These are phyloP conservation scores for Exophiala sp. DNA, from an alignment of 2,329 filamentous ascomycete species.

Conservation along the genomic window DNA sequence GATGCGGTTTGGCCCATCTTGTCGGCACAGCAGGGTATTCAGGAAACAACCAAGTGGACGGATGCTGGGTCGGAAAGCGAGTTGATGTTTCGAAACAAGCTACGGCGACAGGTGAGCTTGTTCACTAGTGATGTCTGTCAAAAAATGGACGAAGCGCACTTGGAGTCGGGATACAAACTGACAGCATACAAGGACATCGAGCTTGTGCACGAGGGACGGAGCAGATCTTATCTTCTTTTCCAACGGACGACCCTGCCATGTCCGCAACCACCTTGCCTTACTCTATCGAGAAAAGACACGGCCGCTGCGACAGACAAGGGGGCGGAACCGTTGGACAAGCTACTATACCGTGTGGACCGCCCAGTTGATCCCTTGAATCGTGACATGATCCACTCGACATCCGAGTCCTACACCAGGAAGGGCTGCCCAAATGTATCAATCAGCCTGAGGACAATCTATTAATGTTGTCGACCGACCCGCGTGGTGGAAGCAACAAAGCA, in stretches of 20 bases:
- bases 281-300: background rate
- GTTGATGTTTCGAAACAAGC: background rate
- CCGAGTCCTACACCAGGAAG: background rate
- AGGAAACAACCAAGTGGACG: background rate
- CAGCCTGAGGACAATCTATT: background rate
- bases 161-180: background rate
- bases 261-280: background rate
- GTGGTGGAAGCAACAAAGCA: background rate
- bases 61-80: background rate
- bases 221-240: slow-evolving; percentile 10
- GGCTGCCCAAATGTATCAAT: background rate
- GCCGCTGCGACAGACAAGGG: background rate
- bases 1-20: slow-evolving; percentile 27
- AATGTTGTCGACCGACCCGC: background rate
- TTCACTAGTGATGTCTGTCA: background rate
- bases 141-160: background rate
- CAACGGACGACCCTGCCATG: background rate
- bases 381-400: background rate
- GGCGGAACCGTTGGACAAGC: background rate
- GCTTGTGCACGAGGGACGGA: slow-evolving; percentile 1
- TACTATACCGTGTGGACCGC: background rate
- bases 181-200: background rate
- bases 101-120: background rate
- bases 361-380: background rate
- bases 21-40: background rate